Evolutionary conservation across 2,329 filamentous ascomycete genomes (phyloP).

Genomic region (Beauveria sp.): DNA sequence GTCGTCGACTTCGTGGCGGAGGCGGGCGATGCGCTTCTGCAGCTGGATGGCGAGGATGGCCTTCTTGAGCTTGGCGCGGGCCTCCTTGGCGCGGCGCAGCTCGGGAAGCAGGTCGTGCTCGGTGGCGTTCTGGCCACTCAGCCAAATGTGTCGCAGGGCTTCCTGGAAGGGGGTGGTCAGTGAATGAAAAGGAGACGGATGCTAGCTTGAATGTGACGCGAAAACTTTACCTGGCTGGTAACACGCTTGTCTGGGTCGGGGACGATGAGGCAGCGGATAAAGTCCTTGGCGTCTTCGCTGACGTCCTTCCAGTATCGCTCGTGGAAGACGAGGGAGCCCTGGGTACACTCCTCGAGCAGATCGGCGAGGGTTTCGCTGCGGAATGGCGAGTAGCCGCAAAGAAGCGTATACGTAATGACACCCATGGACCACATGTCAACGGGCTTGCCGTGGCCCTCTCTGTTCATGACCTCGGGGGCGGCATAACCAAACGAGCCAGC

Average conservation of each 20-base stretch:
- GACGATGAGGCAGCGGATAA: constrained; percentile 76
- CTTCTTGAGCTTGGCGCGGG: constrained; percentile 81
- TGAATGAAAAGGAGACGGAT: neutral
- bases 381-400: constrained; percentile 98
- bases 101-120: constrained; percentile 97
- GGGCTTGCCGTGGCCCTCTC: constrained; percentile 93
- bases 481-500: constrained; percentile 97
- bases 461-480: constrained; percentile 96
- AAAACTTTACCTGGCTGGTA: constrained; percentile 53
- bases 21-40: constrained; percentile 85
- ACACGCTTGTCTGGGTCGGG: constrained; percentile 69
- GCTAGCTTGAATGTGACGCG: constrained; percentile 6
- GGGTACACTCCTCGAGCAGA: constrained; percentile 88
- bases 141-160: constrained; percentile 77
- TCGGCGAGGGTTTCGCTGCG: constrained; percentile 88
- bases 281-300: constrained; percentile 88
- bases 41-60: constrained; percentile 96
- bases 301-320: constrained; percentile 98
- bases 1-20: constrained; percentile 89
- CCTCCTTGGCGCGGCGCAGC: constrained; percentile 80
- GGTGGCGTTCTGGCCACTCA: constrained; percentile 82
- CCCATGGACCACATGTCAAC: constrained; percentile 99
- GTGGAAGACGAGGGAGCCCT: constrained; percentile 82
- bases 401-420: constrained; percentile 95
- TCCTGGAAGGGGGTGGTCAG: constrained; percentile 37